A percentile compares a stretch with the other conserved stretches of the same genome.
phyloP scores from a whole-genome alignment of 2,329 filamentous ascomycete genomes.

The Stemphylium vesicarium region DNA sequence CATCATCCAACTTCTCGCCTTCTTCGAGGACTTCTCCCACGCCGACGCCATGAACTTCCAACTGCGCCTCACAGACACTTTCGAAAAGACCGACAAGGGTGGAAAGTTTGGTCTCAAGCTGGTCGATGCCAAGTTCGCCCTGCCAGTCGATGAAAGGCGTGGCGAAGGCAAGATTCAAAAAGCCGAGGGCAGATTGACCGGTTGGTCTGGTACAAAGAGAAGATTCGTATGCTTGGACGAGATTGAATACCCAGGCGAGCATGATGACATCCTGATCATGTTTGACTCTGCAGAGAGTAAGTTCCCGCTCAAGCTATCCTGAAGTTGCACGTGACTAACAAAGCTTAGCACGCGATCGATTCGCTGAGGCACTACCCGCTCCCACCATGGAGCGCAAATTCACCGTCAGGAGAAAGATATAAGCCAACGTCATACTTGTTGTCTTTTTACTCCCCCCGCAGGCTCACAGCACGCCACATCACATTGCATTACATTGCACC shows the following conservation, averaged over 20 bases:
- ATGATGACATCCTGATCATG: slow-evolving; percentile 85
- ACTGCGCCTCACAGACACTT: slow-evolving; percentile 82
- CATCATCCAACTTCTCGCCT: slow-evolving; percentile 78
- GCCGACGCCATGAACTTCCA: slow-evolving; percentile 89
- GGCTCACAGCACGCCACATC: too few relatives aligned
- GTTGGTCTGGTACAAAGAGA: slow-evolving; percentile 63
- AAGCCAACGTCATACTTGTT: neutral
- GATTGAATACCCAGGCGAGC: slow-evolving; percentile 87
- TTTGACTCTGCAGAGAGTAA: slow-evolving; percentile 81
- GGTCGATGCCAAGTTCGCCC: slow-evolving; percentile 87
- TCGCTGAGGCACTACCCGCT: slow-evolving; percentile 55
- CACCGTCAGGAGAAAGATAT: slow-evolving; percentile 53
- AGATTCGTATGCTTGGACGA: slow-evolving; percentile 85
- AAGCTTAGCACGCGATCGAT: slow-evolving; percentile 52
- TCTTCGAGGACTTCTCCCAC: slow-evolving; percentile 87
- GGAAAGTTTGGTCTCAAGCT: slow-evolving; percentile 75
- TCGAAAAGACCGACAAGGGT: slow-evolving; percentile 65
- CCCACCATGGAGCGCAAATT: slow-evolving; percentile 50
- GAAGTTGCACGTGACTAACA: neutral
- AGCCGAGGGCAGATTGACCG: slow-evolving; percentile 55
- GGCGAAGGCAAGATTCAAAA: slow-evolving; percentile 58
- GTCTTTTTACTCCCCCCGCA: too few relatives aligned
- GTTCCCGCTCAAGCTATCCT: slow-evolving; percentile 40
- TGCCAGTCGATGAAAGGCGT: slow-evolving; percentile 66
- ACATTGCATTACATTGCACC: too few relatives aligned